These are phyloP conservation scores for Vanrija humicola DNA, from an alignment of 1,284 basidiomycete genomes.

Conservation along the genomic window DNA sequence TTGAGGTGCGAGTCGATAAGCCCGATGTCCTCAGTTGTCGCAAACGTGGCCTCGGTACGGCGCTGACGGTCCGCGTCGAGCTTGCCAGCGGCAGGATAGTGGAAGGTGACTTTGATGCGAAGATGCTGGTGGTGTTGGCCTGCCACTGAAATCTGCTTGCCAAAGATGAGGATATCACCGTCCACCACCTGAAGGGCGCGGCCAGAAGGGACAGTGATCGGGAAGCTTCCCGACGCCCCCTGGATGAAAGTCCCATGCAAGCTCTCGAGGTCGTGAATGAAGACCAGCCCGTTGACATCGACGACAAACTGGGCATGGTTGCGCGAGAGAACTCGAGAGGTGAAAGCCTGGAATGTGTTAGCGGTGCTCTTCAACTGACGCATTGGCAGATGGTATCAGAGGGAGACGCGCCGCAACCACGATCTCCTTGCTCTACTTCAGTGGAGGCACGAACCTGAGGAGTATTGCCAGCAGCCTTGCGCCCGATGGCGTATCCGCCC, in stretches of 20 bases:
- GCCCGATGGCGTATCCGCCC: no score
- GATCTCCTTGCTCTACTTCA: background rate
- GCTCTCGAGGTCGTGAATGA: slow-evolving; percentile 28
- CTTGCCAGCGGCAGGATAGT: background rate
- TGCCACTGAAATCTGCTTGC: slow-evolving; percentile 17
- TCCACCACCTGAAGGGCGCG: slow-evolving; percentile 21
- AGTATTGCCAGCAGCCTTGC: no score
- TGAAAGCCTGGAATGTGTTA: slow-evolving; percentile 5
- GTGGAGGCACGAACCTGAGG: no score
- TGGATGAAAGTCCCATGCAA: slow-evolving; percentile 29
- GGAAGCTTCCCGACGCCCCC: background rate
- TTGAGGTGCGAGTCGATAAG: background rate
- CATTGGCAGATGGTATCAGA: no score
- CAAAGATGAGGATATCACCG: slow-evolving; percentile 25
- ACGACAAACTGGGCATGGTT: slow-evolving; percentile 27
- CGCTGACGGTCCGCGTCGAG: background rate
- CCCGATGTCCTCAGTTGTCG: background rate
- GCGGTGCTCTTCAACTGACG: no score
- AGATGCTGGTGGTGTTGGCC: slow-evolving; percentile 2
- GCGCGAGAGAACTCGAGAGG: slow-evolving; percentile 31
- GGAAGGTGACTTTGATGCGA: slow-evolving; percentile 2
- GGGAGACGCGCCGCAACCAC: background rate
- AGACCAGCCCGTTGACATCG: slow-evolving; percentile 22
- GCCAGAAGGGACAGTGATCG: background rate
- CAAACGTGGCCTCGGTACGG: background rate